Percentiles rank a stretch among this genome's conserved stretches.
phyloP scores from a whole-genome alignment of 306 rosid species.

The Argentina anserina region DNA sequence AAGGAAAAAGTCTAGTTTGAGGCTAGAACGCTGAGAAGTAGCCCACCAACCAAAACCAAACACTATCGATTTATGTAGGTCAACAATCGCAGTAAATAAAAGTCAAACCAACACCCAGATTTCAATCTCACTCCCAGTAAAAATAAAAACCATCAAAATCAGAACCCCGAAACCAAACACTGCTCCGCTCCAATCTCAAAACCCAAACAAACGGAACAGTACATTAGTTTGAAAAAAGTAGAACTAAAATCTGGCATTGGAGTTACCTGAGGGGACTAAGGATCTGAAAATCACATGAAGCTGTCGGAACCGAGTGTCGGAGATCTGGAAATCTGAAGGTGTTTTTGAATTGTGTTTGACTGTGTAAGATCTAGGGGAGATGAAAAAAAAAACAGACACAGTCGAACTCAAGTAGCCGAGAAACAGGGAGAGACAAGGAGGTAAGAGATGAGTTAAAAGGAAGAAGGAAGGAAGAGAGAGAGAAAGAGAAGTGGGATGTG shows the following conservation, averaged over 20 bases:
- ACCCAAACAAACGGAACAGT: background rate
- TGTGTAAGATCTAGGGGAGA: slow-evolving; percentile 49
- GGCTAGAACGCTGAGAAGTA: slow-evolving; percentile 17
- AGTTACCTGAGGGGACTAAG: slow-evolving; percentile 28
- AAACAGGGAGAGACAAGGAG: background rate
- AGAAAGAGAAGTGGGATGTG: background rate
- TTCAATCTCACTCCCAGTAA: slow-evolving; percentile 4
- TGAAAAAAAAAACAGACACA: too few relatives aligned
- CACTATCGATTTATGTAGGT: background rate
- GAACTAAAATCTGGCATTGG: background rate
- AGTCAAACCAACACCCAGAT: slow-evolving; percentile 25
- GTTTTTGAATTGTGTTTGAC: background rate
- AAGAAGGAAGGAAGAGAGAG: background rate
- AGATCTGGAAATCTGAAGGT: slow-evolving; percentile 26
- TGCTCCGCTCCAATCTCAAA: slow-evolving; percentile 3
- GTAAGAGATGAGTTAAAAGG: too few relatives aligned
- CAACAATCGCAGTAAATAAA: slow-evolving; percentile 8
- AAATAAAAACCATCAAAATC: background rate
- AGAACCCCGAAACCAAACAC: slow-evolving; percentile 31
- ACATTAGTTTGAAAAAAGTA: background rate
- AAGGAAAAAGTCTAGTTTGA: background rate
- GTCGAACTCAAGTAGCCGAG: background rate
- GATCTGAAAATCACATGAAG: slow-evolving; percentile 25
- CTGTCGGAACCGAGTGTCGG: background rate
- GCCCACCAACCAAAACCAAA: slow-evolving; percentile 29